phyloP scores from a whole-genome alignment of 2,329 filamentous ascomycete species.

The Diaporthe velutina region DNA sequence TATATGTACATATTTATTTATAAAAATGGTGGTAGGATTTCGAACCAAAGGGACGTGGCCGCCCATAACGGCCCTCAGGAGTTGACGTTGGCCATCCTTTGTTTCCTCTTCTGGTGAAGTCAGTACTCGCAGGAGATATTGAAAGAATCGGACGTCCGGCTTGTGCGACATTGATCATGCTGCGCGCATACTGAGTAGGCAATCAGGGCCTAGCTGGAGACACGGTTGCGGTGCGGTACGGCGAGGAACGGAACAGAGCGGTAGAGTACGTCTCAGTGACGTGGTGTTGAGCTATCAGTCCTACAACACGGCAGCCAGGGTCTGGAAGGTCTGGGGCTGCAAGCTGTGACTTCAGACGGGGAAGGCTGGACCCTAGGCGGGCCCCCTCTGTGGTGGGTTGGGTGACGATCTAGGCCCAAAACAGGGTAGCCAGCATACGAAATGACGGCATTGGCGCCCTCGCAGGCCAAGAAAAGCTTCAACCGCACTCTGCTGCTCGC shows the following conservation, averaged over 20 bases:
- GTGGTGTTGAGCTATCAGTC: neutral
- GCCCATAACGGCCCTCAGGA: neutral
- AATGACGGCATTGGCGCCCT: conserved; percentile 37
- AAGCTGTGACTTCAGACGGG: neutral
- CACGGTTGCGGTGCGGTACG: neutral
- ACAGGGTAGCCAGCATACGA: conserved; percentile 26
- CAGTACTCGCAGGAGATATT: neutral
- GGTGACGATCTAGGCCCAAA: conserved; percentile 32
- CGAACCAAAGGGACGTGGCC: neutral
- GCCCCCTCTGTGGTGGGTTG: conserved; percentile 3
- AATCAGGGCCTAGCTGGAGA: too few relatives aligned
- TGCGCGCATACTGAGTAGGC: too few relatives aligned
- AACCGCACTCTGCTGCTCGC: neutral
- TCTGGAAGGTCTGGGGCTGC: neutral
- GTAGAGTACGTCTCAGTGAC: conserved; percentile 16
- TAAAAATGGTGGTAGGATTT: neutral
- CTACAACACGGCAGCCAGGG: neutral
- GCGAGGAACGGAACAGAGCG: neutral
- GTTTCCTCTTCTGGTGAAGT: neutral
- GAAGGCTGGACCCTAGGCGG: conserved; percentile 18
- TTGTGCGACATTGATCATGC: neutral
- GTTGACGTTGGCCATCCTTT: neutral
- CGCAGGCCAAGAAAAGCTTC: conserved; percentile 26
- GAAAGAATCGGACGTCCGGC: neutral
- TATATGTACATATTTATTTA: neutral